Conservation (phyloP, 2,329 filamentous ascomycete genomes). For the Trichophyton mentagrophytes region DNA sequence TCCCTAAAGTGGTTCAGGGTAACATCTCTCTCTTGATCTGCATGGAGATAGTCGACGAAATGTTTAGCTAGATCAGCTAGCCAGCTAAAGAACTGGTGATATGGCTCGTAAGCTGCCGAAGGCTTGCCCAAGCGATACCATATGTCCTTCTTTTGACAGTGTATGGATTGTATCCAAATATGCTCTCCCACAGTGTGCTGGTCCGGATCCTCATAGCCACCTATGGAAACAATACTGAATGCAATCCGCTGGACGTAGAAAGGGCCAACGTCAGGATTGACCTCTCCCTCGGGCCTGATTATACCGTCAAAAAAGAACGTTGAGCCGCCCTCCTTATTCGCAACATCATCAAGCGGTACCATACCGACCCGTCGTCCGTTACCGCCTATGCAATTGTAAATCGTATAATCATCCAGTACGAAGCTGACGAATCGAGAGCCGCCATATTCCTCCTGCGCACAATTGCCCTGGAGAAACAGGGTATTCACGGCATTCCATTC, state of each 20-base stretch:
- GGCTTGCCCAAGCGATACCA: slow-evolving; percentile 54
- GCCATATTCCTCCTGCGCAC: slow-evolving; percentile 11
- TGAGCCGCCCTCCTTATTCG: slow-evolving; percentile 26
- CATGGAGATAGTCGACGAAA: slow-evolving; percentile 51
- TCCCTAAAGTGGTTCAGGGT: slow-evolving; percentile 44
- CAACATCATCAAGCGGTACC: slow-evolving; percentile 42
- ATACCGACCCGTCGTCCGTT: slow-evolving; percentile 36
- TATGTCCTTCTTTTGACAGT: slow-evolving; percentile 27
- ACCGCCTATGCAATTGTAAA: slow-evolving; percentile 38
- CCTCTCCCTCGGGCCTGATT: slow-evolving; percentile 27
- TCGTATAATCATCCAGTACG: slow-evolving; percentile 44
- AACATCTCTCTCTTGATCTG: slow-evolving; percentile 24
- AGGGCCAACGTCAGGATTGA: slow-evolving; percentile 22
- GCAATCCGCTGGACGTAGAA: slow-evolving; percentile 43
- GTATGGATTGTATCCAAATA: slow-evolving; percentile 52
- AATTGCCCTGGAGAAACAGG: slow-evolving; percentile 14
- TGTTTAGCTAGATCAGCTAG: slow-evolving; percentile 59
- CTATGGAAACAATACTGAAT: slow-evolving; percentile 51
- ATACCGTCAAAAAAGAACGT: slow-evolving; percentile 49
- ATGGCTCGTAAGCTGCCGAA: slow-evolving; percentile 48
- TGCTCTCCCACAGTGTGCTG: slow-evolving; percentile 37
- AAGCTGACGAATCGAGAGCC: slow-evolving; percentile 32
- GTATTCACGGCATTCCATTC: slow-evolving; percentile 24
- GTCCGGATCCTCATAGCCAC: slow-evolving; percentile 46
- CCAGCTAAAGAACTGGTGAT: slow-evolving; percentile 55